phyloP scores from a whole-genome alignment of 164 flowering plant species.

The Sextonia rubra region DNA sequence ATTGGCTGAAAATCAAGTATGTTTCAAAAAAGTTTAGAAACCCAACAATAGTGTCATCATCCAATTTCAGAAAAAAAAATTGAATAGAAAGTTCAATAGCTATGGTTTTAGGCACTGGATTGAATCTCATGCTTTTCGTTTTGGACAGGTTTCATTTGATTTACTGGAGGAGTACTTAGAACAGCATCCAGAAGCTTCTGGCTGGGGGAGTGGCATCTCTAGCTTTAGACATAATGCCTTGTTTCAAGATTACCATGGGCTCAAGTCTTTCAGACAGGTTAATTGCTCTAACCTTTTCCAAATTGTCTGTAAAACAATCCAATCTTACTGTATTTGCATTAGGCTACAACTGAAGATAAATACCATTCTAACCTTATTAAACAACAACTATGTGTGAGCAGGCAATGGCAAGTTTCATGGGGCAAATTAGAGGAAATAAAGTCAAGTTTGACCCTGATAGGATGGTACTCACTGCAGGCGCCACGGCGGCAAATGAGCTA shows the following conservation, averaged over 20 bases:
- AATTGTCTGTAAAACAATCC: no score
- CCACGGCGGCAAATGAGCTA: conserved; percentile 28
- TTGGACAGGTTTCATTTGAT: conserved; percentile 79
- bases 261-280: conserved; percentile 60
- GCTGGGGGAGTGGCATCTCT: conserved; percentile 34
- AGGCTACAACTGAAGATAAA: not conserved
- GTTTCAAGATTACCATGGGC: conserved; percentile 94
- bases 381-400: conserved; percentile 6
- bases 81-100: not conserved
- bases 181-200: conserved; percentile 43
- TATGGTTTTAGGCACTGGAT: not conserved
- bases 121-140: not conserved
- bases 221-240: conserved; percentile 77
- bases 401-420: conserved; percentile 97
- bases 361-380: not conserved
- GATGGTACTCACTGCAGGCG: conserved; percentile 61
- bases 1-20: conserved; percentile 90
- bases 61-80: not conserved
- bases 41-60: not conserved
- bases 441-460: conserved; percentile 72
- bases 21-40: conserved; percentile 2
- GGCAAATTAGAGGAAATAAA: conserved; percentile 74
- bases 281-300: no score
- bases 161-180: conserved; percentile 65
- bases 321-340: no score